Conservation (phyloP, 495 filamentous ascomycete species). For the Arthonia radiata region DNA sequence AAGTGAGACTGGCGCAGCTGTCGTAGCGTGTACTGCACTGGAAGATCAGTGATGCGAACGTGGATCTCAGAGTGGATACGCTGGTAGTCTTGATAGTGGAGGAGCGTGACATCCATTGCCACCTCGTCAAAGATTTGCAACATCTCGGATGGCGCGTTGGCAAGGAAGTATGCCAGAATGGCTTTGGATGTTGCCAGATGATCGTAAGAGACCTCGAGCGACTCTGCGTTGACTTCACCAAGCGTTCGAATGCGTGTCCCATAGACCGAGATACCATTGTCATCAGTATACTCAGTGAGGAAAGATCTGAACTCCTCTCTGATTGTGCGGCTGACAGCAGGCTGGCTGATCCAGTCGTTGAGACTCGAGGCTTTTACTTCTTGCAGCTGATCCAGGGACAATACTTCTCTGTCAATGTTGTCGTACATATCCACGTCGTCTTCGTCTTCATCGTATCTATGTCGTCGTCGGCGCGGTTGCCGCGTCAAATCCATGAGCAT, state of each 20-base stretch:
- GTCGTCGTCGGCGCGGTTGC: constrained; percentile 54
- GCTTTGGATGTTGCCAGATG: constrained; percentile 76
- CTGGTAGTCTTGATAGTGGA: constrained; percentile 93
- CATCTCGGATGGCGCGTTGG: constrained; percentile 81
- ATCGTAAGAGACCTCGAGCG: constrained; percentile 85
- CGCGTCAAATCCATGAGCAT: constrained; percentile 56
- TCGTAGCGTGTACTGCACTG: constrained; percentile 86
- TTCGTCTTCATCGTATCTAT: constrained; percentile 78
- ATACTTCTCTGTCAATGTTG: constrained; percentile 81
- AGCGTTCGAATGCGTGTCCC: constrained; percentile 78
- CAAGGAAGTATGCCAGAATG: constrained; percentile 92
- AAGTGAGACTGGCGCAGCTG: constrained; percentile 90
- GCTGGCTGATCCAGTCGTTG: constrained; percentile 83
- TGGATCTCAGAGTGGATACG: constrained; percentile 96
- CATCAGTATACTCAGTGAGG: constrained; percentile 83
- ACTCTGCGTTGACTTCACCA: constrained; percentile 89
- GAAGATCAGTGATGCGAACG: constrained; percentile 85
- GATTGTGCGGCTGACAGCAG: constrained; percentile 77
- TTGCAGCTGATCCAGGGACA: constrained; percentile 70
- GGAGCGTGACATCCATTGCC: constrained; percentile 79
- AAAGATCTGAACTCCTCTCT: constrained; percentile 94
- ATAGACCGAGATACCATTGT: constrained; percentile 70
- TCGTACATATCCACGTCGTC: constrained; percentile 74
- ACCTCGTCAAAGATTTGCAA: constrained; percentile 93
- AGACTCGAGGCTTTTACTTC: constrained; percentile 85